These are phyloP conservation scores for Centrapalus pauciflorus DNA, from an alignment of 129 eudicot species.

Conservation along the genomic window DNA sequence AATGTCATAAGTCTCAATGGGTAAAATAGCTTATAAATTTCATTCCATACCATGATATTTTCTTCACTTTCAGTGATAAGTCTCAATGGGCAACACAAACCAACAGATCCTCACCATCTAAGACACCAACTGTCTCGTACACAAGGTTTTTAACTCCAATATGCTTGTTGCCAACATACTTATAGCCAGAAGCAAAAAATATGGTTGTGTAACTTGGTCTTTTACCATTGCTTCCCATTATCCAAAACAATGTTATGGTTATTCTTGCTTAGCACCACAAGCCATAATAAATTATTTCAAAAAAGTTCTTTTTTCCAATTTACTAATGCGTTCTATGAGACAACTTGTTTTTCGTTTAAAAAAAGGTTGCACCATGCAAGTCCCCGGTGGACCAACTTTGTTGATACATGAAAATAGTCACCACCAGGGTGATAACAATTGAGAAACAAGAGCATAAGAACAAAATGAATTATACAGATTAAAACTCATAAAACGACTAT, in stretches of 20 bases:
- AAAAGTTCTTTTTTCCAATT: too few species aligned
- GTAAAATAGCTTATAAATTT: too few species aligned
- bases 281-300: background rate
- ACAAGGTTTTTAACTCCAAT: too few species aligned
- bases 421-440: background rate
- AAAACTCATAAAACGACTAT: background rate
- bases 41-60: too few species aligned
- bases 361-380: background rate
- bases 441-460: too few species aligned
- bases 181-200: background rate
- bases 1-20: too few species aligned
- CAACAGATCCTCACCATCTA: too few species aligned
- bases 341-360: background rate
- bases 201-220: background rate
- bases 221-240: background rate
- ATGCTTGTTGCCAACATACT: background rate
- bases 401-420: background rate
- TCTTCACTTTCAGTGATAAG: too few species aligned
- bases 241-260: background rate
- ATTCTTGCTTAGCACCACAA: background rate
- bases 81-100: too few species aligned
- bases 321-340: too few species aligned
- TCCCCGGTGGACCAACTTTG: background rate
- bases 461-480: too few species aligned
- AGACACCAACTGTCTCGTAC: too few species aligned